Base-by-base conservation (phyloP, 345 rosid species). In the Eucalyptus globulus region DNA sequence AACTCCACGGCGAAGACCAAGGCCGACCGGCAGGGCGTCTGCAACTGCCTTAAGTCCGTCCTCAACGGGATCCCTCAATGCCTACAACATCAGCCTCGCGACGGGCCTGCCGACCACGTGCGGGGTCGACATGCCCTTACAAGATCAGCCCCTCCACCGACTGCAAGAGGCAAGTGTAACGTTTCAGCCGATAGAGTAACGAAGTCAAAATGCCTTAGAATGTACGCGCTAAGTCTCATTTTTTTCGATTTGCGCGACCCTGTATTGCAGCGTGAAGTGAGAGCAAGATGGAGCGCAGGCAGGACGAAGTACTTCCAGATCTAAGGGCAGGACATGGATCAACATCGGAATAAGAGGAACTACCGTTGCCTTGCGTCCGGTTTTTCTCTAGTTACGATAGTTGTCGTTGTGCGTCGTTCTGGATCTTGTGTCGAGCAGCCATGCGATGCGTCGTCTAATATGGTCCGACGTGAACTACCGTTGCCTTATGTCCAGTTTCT, bases 41-140 rank as follows among this genome's bases (percentile, higher is more conserved):
- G 91, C 87, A 88, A 15, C 86, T 90, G 91, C 88, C 54, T 90
- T 8, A 88, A 90, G 72, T 37, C 86, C 15, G 88, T 80, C 54
- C n/a, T 53, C 87, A 4, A 9, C 44, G 53, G 83, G 47, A 76
- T 76, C 9, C 29, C 43, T 45, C 69, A n/a, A 51, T 49, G 54
- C 47, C 69, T 14, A 43, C 87, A 72, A 16, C 49, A 43, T 14
- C 87, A 62, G 45, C 54, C 51, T 37, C 47, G 86, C 60, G 43
- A 54, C 49, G 27, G 56, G 56, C 34, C 86, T 90, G 44, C 91
- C 89, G 16, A 86, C 21, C 65, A 86, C 86, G 86, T 90, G 91
- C 86, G 62, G 91, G 34, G 76, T 90, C 87, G 45, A 45, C 87
- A 44, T 90, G 9, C 91, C 91, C 91, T 10, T 90, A 85, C 86